These are phyloP conservation scores for Aeschynomene evenia DNA, from an alignment of 306 rosid species.

Conservation along the genomic window DNA sequence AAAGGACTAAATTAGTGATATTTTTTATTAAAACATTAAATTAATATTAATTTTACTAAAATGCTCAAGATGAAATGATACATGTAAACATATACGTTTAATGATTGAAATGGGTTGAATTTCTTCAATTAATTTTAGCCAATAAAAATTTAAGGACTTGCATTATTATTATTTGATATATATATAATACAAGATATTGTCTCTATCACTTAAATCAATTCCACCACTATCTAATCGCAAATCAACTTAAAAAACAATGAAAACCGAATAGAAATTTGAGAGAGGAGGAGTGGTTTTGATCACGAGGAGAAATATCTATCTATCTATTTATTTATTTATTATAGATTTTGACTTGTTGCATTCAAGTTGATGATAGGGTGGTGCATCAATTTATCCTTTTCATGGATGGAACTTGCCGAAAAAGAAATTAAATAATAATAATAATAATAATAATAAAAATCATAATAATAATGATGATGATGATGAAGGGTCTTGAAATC, in stretches of 20 bases:
- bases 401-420: conserved; percentile 30
- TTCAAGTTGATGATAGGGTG: conserved; percentile 10
- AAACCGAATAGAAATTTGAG: not conserved
- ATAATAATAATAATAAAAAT: no score
- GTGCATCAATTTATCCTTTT: conserved; percentile 27
- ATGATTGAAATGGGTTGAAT: not conserved
- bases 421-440: conserved; percentile 8
- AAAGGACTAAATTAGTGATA: not conserved
- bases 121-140: not conserved
- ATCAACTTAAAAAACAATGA: conserved; percentile 6
- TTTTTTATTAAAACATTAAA: not conserved
- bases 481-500: not conserved
- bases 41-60: no score
- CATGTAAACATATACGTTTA: not conserved
- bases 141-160: not conserved
- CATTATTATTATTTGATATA: not conserved
- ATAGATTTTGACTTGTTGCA: conserved; percentile 30
- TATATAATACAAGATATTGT: conserved; percentile 13
- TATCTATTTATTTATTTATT: no score
- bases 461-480: no score
- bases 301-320: conserved; percentile 5
- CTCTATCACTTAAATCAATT: conserved; percentile 13
- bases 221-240: not conserved
- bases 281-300: conserved; percentile 26
- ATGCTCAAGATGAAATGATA: no score